Evolutionary conservation across 768 basidiomycete genomes (phyloP), one percentile per base, ranked within the genome.

Genomic region (Calocera viscosa): DNA sequence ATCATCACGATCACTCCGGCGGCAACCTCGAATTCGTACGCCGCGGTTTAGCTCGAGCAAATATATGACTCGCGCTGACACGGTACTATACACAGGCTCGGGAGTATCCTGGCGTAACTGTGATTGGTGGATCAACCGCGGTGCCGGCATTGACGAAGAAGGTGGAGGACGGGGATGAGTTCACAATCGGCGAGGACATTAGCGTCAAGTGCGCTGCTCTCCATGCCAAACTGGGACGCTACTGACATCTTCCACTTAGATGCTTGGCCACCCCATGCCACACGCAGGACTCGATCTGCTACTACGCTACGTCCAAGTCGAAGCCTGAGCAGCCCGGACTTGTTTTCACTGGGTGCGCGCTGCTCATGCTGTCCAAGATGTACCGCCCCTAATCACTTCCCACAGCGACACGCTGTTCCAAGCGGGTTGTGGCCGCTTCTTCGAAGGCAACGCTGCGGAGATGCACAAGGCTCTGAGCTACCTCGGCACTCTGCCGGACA

Each of bases 271-370:
- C 91, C 0, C 91, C 93, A 0, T 94, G 93, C 77, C 95, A 97
- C 75, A 98, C 95, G 1, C 90, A 90, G 74, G 95, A 97, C 77
- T 96, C 94, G 17, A 94, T 95, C 71, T 96, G 90, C 80, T 98
- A 86, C 80, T 82, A 89, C 74, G 82, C 86, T 66, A 91, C 88
- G 34, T 78, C 81, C 66, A 70, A 74, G 26, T 76, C 83, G 28
- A 72, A 78, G 63, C 74, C 75, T 28, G 72, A 72, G 11, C 85
- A 85, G 68, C 79, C 88, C 0, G 88, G 88, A 22, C 88, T 81
- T 17, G 91, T 97, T 39, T 95, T 98, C 77, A 96, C 95, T 0
- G 95, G 95, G 80, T 81, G 26, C 65, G 78, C 47, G 8, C 16
- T 2, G 35, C 24, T 24, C 26, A 0, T 49, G 22, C 38, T 35